A percentile compares a stretch with the other conserved stretches of the same genome.
Evolutionary conservation across 768 basidiomycete genomes (phyloP).

Genomic region (Paxillus rubicundulus): DNA sequence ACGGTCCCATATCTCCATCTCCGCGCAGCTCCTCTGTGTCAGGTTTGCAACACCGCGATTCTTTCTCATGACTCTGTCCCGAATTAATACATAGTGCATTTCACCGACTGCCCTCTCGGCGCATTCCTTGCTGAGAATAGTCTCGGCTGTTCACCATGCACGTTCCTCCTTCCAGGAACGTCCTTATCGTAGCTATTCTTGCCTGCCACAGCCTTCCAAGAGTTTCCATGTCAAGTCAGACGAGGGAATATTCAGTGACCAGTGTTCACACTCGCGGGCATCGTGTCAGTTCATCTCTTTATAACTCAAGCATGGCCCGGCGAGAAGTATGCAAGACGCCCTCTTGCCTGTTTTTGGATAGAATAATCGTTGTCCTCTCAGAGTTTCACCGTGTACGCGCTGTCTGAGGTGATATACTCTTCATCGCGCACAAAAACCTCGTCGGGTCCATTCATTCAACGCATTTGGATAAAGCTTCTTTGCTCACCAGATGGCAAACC

Average conservation of each 20-base stretch:
- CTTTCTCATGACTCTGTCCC: neutral
- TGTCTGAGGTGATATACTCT: too few relatives aligned
- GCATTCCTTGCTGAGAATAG: neutral
- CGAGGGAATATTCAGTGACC: neutral
- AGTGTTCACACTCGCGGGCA: neutral
- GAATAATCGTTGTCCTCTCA: too few relatives aligned
- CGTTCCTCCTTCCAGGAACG: neutral
- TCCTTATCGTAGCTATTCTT: neutral
- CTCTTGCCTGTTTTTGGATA: too few relatives aligned
- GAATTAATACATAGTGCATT: neutral
- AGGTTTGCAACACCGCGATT: neutral
- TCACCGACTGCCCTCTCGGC: too few relatives aligned
- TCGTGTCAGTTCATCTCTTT: too few relatives aligned
- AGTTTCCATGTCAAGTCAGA: neutral
- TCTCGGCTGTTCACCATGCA: neutral
- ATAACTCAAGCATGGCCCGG: too few relatives aligned
- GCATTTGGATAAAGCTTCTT: neutral
- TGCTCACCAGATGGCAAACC: neutral
- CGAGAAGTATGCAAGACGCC: neutral
- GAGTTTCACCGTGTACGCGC: too few relatives aligned
- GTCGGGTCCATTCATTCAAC: neutral
- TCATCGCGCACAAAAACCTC: too few relatives aligned
- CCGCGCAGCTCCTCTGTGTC: neutral
- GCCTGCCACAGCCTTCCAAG: neutral
- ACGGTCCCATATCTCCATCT: neutral